Evolutionary conservation across 2,329 filamentous ascomycete genomes (phyloP), one percentile per base, ranked within the genome.

Genomic region (Graphium sp.): DNA sequence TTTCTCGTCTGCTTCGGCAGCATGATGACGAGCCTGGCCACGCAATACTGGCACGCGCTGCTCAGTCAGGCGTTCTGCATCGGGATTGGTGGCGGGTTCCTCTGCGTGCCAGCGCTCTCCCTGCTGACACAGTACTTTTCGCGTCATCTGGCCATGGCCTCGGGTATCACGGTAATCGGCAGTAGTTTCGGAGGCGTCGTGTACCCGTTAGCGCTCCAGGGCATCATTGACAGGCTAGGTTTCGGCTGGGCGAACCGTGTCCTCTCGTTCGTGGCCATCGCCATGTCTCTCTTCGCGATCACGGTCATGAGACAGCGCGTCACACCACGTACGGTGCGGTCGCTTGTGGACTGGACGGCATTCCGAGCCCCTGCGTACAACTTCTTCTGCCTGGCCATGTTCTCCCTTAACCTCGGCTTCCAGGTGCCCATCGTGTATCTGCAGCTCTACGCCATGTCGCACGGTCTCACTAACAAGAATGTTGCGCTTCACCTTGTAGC

Each of bases 221-320:
- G 47, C 36, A 48, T 65, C 4, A 53, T 62, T 36, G 48, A 50
- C n/a, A 41, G 42, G 12, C 53, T 73, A 30, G 66, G 66, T 18
- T 74, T 73, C 42, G 48, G 49, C 25, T 70, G 63, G 64, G 52
- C 62, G 5, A 54, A 50, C 5, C 48, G 58, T 6, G 43, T 55
- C 19, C 48, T 62, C 12, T 58, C 47, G 15, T 57, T 62, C 32
- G 38, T 58, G 30, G 43, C 63, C 11, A 47, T 58, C 10, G 54
- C 28, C 2, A 41, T 56, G 14, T 44, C 51, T 22, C 31, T 42
- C n/a, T 32, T 61, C 5, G 51, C 54, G 2, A 26, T 55, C 5
- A 35, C 39, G 4, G 48, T 55, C 24, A 58, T 62, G 52, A 28
- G 29, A 27, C 37, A 48, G 33, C 52, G 57, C 6, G 37, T 53